Evolutionary conservation across 2,329 filamentous ascomycete species (phyloP), one percentile per base, ranked within the genome.

Genomic region (Sphaerostilbella broomeana): DNA sequence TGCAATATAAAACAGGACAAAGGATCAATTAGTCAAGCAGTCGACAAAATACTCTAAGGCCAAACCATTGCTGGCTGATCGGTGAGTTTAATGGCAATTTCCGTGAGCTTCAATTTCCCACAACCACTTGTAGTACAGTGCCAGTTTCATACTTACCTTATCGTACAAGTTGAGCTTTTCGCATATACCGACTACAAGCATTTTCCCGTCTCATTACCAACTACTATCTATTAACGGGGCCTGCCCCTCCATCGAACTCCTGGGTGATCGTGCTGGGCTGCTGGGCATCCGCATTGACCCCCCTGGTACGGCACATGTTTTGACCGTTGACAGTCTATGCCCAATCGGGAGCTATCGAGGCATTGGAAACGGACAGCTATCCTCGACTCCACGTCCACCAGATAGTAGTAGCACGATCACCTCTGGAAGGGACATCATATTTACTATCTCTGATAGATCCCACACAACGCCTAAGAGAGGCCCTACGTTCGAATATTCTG

Each of bases 321-420:
- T 28, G 17, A 28, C 35, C 27, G 8, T 17, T 6, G 4, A n/a
- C 21, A 39, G 17, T 35, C 53, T 38, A 57, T 42, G 40, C 51
- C 50, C 21, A 30, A 47, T 55, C 43, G 17, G 47, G 50, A 36
- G 39, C 50, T 48, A 42, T 52, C 53, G 45, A 28, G 22, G 18
- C 29, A 29, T 29, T 34, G 19, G 10, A 42, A 42, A 38, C 24
- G 52, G 51, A 55, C 54, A 57, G 53, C 53, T 57, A 49, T 56
- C 52, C 38, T 52, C 40, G 39, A 33, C 40, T 42, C 34, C 25
- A 40, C 37, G 36, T 31, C 24, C 35, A 13, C 17, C 22, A 17
- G 8, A 22, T 21, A 34, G 24, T 25, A 22, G 35, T 38, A 28
- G 16, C 35, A 33, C 21, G 30, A 20, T 38, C 25, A 20, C 40